Conservation (phyloP, 805 yeast species). For the Wickerhamomyces chambardii region DNA sequence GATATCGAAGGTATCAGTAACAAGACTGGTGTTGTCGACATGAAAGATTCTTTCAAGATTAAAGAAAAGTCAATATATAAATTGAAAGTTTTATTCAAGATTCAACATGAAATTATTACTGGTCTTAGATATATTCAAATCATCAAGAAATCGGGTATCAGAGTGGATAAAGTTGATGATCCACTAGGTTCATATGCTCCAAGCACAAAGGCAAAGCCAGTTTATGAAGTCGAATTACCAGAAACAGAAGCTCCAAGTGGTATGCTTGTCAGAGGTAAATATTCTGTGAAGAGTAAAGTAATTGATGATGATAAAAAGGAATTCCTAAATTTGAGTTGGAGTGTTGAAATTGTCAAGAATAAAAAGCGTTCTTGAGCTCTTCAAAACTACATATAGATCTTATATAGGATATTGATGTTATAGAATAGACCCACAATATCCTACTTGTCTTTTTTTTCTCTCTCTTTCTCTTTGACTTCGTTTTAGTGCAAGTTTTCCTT, state of each 20-base stretch:
- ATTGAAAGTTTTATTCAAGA: constrained; percentile 66
- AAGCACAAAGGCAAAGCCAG: constrained; percentile 72
- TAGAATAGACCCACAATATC: too few relatives aligned
- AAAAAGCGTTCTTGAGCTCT: too few relatives aligned
- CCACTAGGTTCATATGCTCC: constrained; percentile 92
- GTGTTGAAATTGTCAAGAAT: constrained; percentile 69
- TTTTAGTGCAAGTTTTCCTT: too few relatives aligned
- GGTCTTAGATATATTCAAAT: constrained; percentile 82
- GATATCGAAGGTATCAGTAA: constrained; percentile 59
- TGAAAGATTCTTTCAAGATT: constrained; percentile 62
- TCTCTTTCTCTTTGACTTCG: too few relatives aligned
- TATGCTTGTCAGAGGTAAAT: constrained; percentile 77
- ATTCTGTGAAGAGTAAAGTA: constrained; percentile 73
- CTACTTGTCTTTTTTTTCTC: too few relatives aligned
- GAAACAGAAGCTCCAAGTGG: constrained; percentile 91
- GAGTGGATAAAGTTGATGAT: constrained; percentile 80
- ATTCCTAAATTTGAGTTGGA: constrained; percentile 78
- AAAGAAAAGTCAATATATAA: constrained; percentile 73
- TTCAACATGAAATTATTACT: constrained; percentile 86
- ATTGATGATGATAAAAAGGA: constrained; percentile 76
- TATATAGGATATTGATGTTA: too few relatives aligned
- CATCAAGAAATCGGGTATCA: constrained; percentile 80
- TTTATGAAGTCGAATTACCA: constrained; percentile 50
- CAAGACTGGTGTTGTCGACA: constrained; percentile 45
- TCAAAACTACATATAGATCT: too few relatives aligned